Percentiles rank a stretch among this genome's conserved stretches.
These are phyloP conservation scores for Pichia phayaonensis DNA, from an alignment of 805 yeast genomes.

Conservation along the genomic window DNA sequence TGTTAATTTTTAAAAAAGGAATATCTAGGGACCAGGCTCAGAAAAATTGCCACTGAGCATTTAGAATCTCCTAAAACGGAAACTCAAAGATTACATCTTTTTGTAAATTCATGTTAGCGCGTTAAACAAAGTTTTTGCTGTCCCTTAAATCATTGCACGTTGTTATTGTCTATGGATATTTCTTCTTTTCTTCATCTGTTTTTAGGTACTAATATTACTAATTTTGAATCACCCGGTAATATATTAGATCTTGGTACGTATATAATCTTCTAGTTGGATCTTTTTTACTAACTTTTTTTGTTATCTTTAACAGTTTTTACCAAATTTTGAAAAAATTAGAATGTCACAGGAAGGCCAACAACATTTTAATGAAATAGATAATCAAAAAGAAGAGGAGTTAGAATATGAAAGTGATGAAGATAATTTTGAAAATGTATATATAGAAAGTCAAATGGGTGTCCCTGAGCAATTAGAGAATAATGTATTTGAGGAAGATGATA, in stretches of 20 bases:
- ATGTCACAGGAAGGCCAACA: not conserved
- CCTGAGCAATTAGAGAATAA: not conserved
- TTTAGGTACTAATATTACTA: not conserved
- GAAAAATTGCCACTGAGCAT: not conserved
- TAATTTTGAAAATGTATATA: conserved; percentile 10
- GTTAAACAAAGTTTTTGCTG: not conserved
- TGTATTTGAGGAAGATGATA: not conserved
- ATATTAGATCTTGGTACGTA: not conserved
- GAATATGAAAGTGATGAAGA: conserved; percentile 26
- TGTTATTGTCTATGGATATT: not conserved
- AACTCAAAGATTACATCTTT: not conserved
- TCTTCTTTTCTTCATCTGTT: not conserved
- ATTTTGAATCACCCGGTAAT: not conserved
- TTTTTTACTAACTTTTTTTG: not conserved
- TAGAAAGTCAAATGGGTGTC: not conserved
- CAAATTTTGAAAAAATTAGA: not conserved
- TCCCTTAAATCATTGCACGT: not conserved
- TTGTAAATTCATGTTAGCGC: not conserved
- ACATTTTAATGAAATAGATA: not conserved
- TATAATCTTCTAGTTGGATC: not conserved
- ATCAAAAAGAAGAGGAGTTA: conserved; percentile 21
- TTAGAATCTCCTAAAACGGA: not conserved
- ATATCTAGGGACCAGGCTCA: too few species aligned
- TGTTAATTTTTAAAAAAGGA: not conserved
- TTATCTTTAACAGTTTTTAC: not conserved